Conservation (phyloP, 768 basidiomycete genomes). For the Hygrocybe coccinea region DNA sequence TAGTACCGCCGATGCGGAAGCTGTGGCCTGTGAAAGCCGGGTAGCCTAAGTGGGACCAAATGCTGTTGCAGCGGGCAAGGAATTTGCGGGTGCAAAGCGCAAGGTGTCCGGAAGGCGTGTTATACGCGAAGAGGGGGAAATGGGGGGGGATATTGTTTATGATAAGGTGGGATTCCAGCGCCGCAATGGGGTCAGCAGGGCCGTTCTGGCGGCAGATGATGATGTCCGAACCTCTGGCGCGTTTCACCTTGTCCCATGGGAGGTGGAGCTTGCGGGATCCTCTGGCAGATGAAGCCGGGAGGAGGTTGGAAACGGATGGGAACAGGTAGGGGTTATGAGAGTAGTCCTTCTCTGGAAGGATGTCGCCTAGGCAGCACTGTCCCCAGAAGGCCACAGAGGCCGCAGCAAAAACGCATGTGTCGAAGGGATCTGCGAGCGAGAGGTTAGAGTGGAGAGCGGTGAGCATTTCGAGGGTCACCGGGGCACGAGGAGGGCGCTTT, state of each 20-base stretch:
- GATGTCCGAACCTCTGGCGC: constrained; percentile 16
- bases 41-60: constrained; percentile 20
- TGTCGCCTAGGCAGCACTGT: constrained; percentile 30
- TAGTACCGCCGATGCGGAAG: constrained; percentile 37
- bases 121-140: constrained; percentile 16
- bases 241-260: constrained; percentile 23
- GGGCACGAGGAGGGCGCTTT: constrained; percentile 12
- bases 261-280: constrained; percentile 20
- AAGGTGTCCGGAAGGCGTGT: not conserved
- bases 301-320: constrained; percentile 3
- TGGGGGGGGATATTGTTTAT: constrained; percentile 1
- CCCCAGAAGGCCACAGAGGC: constrained; percentile 30
- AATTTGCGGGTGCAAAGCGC: constrained; percentile 17
- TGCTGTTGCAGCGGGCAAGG: constrained; percentile 21
- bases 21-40: constrained; percentile 23
- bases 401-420: constrained; percentile 20
- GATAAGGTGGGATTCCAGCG: constrained; percentile 11
- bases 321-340: constrained; percentile 3
- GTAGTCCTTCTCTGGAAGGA: constrained; percentile 15
- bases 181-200: constrained; percentile 15
- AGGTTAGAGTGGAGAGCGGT: constrained; percentile 12
- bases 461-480: constrained; percentile 22
- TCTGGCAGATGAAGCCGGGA: not conserved
- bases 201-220: constrained; percentile 14
- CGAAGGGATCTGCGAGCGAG: constrained; percentile 14